Conservation (phyloP, 1,139 yeast species). For the Geotrichum klebahnii region DNA sequence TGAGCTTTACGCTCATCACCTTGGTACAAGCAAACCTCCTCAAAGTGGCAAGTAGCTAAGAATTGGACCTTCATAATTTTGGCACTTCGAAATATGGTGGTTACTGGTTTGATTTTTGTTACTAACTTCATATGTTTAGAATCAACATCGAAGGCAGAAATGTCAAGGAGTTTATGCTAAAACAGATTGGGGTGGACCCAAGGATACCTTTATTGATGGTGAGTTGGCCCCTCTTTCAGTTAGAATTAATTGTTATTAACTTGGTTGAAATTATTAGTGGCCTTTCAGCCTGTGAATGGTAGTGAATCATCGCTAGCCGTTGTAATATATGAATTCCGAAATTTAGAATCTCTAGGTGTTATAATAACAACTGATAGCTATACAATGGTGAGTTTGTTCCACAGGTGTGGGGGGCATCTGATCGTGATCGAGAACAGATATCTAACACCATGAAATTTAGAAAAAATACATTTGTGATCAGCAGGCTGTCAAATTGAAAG, state of each 20-base stretch:
- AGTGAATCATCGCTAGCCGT: slow-evolving; percentile 47
- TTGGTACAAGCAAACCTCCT: slow-evolving; percentile 23
- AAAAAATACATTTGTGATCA: slow-evolving; percentile 70
- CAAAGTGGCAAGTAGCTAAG: slow-evolving; percentile 26
- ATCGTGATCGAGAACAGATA: slow-evolving; percentile 12
- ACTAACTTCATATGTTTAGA: slow-evolving; percentile 9
- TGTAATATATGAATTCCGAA: slow-evolving; percentile 79
- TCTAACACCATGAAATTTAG: slow-evolving; percentile 11
- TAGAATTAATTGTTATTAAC: slow-evolving; percentile 2
- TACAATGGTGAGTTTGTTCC: not conserved
- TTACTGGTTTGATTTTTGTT: too few relatives aligned
- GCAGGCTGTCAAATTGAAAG: slow-evolving; percentile 49
- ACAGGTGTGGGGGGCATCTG: too few relatives aligned
- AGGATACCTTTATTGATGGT: slow-evolving; percentile 35
- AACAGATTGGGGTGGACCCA: slow-evolving; percentile 79
- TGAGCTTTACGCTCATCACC: slow-evolving; percentile 2
- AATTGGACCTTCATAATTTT: too few relatives aligned
- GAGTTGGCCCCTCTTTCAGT: not conserved
- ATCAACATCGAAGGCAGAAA: slow-evolving; percentile 45
- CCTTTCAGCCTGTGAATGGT: slow-evolving; percentile 5
- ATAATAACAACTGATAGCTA: slow-evolving; percentile 34
- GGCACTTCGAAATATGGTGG: too few relatives aligned
- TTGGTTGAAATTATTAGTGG: not conserved
- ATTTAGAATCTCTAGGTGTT: slow-evolving; percentile 63
- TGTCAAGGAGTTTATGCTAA: slow-evolving; percentile 90